Base-by-base conservation (phyloP, 805 yeast species). In the Spathaspora gorwiae region DNA sequence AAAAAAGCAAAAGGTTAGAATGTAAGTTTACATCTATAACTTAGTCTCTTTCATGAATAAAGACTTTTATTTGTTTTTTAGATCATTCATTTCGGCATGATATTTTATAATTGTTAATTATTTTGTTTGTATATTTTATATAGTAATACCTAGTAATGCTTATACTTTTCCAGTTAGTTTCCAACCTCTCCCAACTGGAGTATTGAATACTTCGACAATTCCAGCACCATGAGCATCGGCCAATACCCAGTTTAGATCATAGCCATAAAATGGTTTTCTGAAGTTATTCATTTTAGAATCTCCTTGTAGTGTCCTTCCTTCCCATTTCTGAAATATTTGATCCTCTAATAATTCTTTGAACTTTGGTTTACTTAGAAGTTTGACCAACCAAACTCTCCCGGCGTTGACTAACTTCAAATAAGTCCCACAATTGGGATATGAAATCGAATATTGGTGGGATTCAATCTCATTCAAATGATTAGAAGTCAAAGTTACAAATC, bases 151-250 rank as follows among this genome's bases (percentile, higher is more conserved):
- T 2, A n/a, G 15, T 36, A 5, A n/a, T 12, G 30, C 6, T 53
- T 53, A 69, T 15, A 66, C 60, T 47, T 75, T 75, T 1, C 81
- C 80, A 7, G 83, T 71, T 39, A 78, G 61, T 54, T 72, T 69
- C 84, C 84, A 78, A 2, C 84, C 82, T 39, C 80, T 59, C 0
- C 82, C 82, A 1, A 73, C 77, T 1, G 78, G 78, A 0, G 84
- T 76, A 39, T 70, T 68, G 53, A 77, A 77, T 7, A 74, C 76
- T 51, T 79, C 84, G 2, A 75, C 56, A 1, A 68, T 54, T 0
- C 84, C 85, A 24, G 71, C 60, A 0, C 84, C 85, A 42, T 72
- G 61, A 42, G 79, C 67, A 43, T 73, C 74, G 13, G 81, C 78
- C 11, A 80, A 51, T 1, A 71, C 55, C 81, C 83, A 80, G 30